Conservation (phyloP, 179 eudicot species). For the Camellia oleifera region DNA sequence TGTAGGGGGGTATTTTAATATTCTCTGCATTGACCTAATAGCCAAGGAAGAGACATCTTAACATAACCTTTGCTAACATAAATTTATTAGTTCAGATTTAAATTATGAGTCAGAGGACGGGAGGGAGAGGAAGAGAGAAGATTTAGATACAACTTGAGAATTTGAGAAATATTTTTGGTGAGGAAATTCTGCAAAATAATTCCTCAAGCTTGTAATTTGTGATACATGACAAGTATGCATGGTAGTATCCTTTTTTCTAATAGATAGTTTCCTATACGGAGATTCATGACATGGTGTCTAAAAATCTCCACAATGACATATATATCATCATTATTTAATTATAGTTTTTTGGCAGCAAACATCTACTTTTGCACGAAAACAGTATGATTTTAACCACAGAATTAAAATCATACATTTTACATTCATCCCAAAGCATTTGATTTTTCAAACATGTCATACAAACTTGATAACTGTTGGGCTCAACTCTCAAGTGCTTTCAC, state of each 20-base stretch:
- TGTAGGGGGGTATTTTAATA: slow-evolving; percentile 90
- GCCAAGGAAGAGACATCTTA: slow-evolving; percentile 13
- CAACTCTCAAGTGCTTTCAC: background rate
- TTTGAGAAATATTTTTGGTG: background rate
- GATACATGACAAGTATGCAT: background rate
- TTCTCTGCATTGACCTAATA: slow-evolving; percentile 82
- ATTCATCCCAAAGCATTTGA: background rate
- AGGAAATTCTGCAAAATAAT: background rate
- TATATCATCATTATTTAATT: background rate
- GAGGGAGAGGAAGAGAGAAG: background rate
- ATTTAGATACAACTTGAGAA: background rate
- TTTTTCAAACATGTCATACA: background rate
- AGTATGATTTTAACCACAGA: background rate
- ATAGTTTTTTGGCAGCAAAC: background rate
- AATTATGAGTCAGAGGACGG: background rate
- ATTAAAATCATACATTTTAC: background rate
- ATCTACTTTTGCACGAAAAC: background rate
- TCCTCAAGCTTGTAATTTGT: background rate
- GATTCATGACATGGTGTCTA: background rate
- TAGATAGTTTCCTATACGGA: too few relatives aligned
- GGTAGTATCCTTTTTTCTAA: background rate
- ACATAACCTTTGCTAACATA: background rate
- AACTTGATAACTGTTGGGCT: background rate
- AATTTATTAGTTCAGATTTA: background rate
- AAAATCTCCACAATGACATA: background rate